Base-by-base conservation (phyloP, 352 stramenopile species). In the Nothophytophthora sp. region DNA sequence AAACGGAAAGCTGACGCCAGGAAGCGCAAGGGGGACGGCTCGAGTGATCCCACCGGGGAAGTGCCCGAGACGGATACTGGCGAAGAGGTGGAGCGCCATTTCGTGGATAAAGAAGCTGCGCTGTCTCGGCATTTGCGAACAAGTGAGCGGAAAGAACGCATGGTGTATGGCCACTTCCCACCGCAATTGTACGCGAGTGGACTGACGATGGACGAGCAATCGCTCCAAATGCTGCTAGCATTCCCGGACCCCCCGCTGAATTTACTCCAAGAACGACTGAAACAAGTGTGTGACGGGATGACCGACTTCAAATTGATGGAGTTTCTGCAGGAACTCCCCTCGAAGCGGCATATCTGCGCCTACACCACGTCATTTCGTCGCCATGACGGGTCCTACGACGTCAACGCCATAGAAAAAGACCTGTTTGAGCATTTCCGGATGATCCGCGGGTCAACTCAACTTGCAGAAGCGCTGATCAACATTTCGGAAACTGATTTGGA, bases 261-360 rank as follows among this genome's bases (percentile, higher is more conserved):
- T 0, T 47, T 49, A 19, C 68, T 97, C 1, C 60, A 76, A 39
- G 43, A 71, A 25, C 68, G 82, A 18, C 62, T 95, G 0, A 66
- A 86, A 35, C 56, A 53, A 15, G 52, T 90, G 20, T 95, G 81
- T 37, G 82, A 72, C 0, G 84, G 84, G 0, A 86, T 96, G 76
- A 97, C 90, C 0, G 62, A 81, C 11, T 84, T 97, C 20, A 97
- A 97, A 54, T 39, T 92, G 44, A 50, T 57, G 2, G 90, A 97
- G 47, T 65, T 98, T 32, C 70, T 97, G 2, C 71, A 95, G 24
- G 92, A 98, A 62, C 53, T 98, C 4, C 92, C 92, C 1, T 95
- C 89, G 0, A 98, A 98, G 54, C 87, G 85, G 3, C 86, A 97
- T 25, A 78, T 97, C 24, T 88, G 95, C 20, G 69, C 69, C 16